Evolutionary conservation across 352 stramenopile genomes (phyloP).

Genomic region (Globisporangium recalcitrans): DNA sequence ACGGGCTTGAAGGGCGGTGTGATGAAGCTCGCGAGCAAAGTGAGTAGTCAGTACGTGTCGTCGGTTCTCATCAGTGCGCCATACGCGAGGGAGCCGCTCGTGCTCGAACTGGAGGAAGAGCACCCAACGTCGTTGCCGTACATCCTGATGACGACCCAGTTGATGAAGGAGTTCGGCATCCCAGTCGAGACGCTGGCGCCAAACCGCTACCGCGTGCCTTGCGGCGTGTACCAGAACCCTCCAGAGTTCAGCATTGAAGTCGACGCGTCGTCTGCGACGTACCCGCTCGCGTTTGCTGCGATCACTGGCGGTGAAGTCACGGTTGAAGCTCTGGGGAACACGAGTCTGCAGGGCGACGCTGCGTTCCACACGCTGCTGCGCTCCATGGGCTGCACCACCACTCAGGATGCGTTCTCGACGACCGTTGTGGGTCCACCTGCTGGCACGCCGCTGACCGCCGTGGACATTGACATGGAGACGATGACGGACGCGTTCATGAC

Average conservation of each 20-base stretch:
- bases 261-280: slow-evolving; percentile 95
- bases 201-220: slow-evolving; percentile 73
- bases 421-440: slow-evolving; percentile 70
- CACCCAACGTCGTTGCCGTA: slow-evolving; percentile 96
- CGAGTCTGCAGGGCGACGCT: slow-evolving; percentile 94
- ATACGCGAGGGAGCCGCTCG: slow-evolving; percentile 68
- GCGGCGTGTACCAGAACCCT: slow-evolving; percentile 69
- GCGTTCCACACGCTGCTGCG: slow-evolving; percentile 89
- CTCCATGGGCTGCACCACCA: slow-evolving; percentile 74
- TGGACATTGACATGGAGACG: slow-evolving; percentile 95
- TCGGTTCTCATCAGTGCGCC: slow-evolving; percentile 94
- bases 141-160: slow-evolving; percentile 89
- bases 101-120: slow-evolving; percentile 93
- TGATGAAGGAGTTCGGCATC: slow-evolving; percentile 97
- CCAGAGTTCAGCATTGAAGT: slow-evolving; percentile 86
- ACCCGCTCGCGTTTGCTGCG: slow-evolving; percentile 94
- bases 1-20: slow-evolving; percentile 69
- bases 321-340: slow-evolving; percentile 91
- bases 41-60: slow-evolving; percentile 95
- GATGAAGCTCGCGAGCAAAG: slow-evolving; percentile 90
- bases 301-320: slow-evolving; percentile 94
- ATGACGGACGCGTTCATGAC: slow-evolving; percentile 99
- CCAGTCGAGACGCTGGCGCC: slow-evolving; percentile 85
- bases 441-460: slow-evolving; percentile 66
- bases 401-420: slow-evolving; percentile 55